Evolutionary conservation across 768 basidiomycete genomes (phyloP), one percentile per base, ranked within the genome.

Genomic region (Rhodotorula sphaerocarpa): DNA sequence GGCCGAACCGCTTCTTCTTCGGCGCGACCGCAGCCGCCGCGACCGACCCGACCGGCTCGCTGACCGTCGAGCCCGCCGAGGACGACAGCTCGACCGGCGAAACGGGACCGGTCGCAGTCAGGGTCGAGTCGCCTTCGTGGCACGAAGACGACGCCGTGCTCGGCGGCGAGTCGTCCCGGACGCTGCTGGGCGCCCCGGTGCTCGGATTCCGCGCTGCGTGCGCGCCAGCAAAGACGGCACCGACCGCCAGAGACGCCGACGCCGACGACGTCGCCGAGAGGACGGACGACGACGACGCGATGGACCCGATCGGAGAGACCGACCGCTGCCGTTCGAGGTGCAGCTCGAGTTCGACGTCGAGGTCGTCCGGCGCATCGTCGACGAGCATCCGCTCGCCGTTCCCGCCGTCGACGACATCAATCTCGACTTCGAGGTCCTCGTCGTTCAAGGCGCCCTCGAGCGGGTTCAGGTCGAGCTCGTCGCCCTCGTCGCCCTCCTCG

Each of bases 1-100:
- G 34, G 10, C 67, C 67, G 39, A 61, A 69, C 42, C 55, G 50
- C 55, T 63, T 63, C 57, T 54, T 59, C 25, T 5, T 16, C 21
- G 48, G 20, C 31, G 31, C 31, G 31, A 7, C 54, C 23, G 48
- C 20, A 5, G 31, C 30, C 20, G 28, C 30, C 30, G 27, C 34
- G 20, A 12, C 23, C 25, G 30, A 14, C 41, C 52, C 58, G 39
- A 39, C 62, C 33, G 30, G 28, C 15, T 58, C 57, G 46, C 21
- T 25, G 53, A 53, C 60, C 55, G 42, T 34, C 31, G 36, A 39
- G 36, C 36, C 30, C 42, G 28, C 55, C 55, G 45, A n/a, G 34
- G 18, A 30, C 5, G 33, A 21, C 33, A 45, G 11, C 21, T n/a
- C 21, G 44, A 6, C 36, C 52, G 34, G 10, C 51, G 25, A 34